phyloP scores from a whole-genome alignment of 371 early-diverging fungal species.

The Fennellomyces sp. region DNA sequence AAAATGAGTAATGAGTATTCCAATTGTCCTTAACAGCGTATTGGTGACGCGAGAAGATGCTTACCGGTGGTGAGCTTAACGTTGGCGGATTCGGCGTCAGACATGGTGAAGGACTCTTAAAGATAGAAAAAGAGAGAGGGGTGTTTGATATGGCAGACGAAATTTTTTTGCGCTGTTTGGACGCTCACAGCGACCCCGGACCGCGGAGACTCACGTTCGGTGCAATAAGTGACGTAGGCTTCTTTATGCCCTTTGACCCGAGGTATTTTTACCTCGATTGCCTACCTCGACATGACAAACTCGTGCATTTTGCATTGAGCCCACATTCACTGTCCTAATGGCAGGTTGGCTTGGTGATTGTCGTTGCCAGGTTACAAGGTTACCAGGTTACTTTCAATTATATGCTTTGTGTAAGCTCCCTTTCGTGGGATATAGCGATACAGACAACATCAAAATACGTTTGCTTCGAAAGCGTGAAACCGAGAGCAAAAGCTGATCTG shows the following conservation, averaged over 20 bases:
- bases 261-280: not conserved
- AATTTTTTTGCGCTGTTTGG: not conserved
- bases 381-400: too few species aligned
- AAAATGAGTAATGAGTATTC: not conserved
- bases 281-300: too few species aligned
- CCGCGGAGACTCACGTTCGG: not conserved
- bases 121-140: conserved; percentile 5
- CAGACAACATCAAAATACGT: too few species aligned
- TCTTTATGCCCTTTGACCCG: too few species aligned
- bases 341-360: too few species aligned
- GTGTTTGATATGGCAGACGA: not conserved
- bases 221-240: not conserved
- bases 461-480: too few species aligned
- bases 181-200: not conserved
- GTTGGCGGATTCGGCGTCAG: conserved; percentile 16
- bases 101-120: conserved; percentile 16
- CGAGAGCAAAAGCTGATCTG: too few species aligned
- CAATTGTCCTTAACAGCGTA: not conserved
- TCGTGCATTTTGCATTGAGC: too few species aligned
- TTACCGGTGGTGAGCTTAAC: conserved; percentile 27
- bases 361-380: too few species aligned
- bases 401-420: too few species aligned
- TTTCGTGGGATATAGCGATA: too few species aligned
- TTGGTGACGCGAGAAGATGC: not conserved
- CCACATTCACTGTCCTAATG: too few species aligned